phyloP scores from a whole-genome alignment of 148 eudicot species.

The Suaeda aralocaspica region DNA sequence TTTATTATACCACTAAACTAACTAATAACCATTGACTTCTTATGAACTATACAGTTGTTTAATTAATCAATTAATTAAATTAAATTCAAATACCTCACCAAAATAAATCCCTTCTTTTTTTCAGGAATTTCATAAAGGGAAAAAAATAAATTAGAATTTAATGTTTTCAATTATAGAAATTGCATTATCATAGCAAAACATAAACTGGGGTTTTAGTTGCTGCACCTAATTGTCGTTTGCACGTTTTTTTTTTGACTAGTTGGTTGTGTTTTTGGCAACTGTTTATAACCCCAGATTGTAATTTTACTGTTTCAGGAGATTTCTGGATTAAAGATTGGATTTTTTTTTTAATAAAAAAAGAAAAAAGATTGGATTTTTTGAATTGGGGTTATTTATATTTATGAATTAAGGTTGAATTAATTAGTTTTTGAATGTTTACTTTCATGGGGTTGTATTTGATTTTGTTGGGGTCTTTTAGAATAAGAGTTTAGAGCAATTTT shows the following conservation, averaged over 20 bases:
- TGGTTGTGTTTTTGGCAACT: neutral
- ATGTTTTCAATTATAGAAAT: no score
- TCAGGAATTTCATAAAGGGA: no score
- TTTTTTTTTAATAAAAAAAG: no score
- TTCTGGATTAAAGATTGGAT: neutral
- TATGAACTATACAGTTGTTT: no score
- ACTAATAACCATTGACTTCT: no score
- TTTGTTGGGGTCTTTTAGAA: neutral
- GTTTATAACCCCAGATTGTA: neutral
- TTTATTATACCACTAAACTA: no score
- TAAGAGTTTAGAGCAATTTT: neutral
- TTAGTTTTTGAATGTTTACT: neutral
- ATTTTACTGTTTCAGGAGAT: neutral
- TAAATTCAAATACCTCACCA: no score
- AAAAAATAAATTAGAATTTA: no score
- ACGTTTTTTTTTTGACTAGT: neutral
- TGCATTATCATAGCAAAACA: no score
- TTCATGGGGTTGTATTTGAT: neutral
- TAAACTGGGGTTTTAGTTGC: no score
- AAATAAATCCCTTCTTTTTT: no score
- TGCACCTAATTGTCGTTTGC: conserved; percentile 11
- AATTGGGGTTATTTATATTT: conserved; percentile 14
- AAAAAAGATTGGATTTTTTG: neutral
- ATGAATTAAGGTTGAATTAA: conserved; percentile 1
- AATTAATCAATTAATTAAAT: no score